phyloP scores from a whole-genome alignment of 345 rosid species.

The Raphanus sativus region DNA sequence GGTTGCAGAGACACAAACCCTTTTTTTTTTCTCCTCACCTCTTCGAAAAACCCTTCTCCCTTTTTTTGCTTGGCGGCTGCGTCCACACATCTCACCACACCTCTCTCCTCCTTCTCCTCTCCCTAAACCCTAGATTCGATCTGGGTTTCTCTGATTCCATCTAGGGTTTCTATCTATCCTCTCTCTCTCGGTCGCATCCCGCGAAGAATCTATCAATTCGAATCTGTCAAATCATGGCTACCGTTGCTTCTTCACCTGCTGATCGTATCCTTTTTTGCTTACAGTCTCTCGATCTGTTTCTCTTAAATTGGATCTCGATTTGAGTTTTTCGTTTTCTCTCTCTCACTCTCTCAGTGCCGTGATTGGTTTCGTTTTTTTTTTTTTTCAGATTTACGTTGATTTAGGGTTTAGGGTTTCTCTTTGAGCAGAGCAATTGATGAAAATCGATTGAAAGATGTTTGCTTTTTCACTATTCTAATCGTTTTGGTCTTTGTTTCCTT shows the following conservation, averaged over 20 bases:
- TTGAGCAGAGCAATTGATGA: neutral
- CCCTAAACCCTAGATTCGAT: slow-evolving; percentile 38
- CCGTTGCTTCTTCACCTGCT: slow-evolving; percentile 58
- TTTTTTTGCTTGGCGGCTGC: slow-evolving; percentile 44
- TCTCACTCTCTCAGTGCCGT: neutral
- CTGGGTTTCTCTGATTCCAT: slow-evolving; percentile 31
- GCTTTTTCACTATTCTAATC: slow-evolving; percentile 12
- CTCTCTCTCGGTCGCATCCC: slow-evolving; percentile 32
- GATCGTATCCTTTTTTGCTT: slow-evolving; percentile 70
- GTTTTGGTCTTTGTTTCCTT: slow-evolving; percentile 46
- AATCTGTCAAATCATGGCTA: slow-evolving; percentile 51
- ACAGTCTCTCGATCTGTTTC: slow-evolving; percentile 34
- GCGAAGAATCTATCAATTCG: slow-evolving; percentile 36
- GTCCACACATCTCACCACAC: slow-evolving; percentile 34
- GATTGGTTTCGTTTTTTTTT: neutral
- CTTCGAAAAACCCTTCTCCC: neutral
- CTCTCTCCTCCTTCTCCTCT: slow-evolving; percentile 20
- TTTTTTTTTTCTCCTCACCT: slow-evolving; percentile 30
- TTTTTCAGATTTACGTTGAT: neutral
- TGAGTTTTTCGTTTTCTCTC: slow-evolving; percentile 8
- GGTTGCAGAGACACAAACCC: slow-evolving; percentile 43
- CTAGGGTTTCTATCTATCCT: slow-evolving; percentile 26
- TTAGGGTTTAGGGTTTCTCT: neutral
- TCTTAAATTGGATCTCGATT: slow-evolving; percentile 23
- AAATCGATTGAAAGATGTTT: neutral